phyloP scores from a whole-genome alignment of 805 yeast genomes.

The Barnettozyma populi region DNA sequence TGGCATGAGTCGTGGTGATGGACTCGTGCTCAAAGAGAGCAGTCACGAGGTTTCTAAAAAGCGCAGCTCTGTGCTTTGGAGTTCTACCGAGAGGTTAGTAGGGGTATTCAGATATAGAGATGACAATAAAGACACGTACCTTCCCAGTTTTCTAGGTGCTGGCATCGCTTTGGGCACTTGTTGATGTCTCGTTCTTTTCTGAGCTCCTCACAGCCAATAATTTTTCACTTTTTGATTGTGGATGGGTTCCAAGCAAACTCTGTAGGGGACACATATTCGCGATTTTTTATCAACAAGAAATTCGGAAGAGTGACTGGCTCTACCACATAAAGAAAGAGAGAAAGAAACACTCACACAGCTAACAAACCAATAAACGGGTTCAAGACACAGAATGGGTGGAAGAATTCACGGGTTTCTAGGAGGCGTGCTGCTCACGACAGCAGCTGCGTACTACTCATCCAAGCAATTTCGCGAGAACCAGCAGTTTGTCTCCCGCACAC shows the following conservation, averaged over 20 bases:
- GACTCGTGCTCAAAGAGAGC: slow-evolving; percentile 66
- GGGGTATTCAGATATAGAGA: not conserved
- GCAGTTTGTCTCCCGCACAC: slow-evolving; percentile 38
- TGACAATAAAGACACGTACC: slow-evolving; percentile 8
- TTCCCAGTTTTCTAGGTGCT: slow-evolving; percentile 23
- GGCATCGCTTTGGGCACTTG: slow-evolving; percentile 13
- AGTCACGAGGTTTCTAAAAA: slow-evolving; percentile 60
- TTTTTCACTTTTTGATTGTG: slow-evolving; percentile 1
- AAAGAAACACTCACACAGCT: not conserved
- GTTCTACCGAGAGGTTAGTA: slow-evolving; percentile 17
- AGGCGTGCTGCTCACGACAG: slow-evolving; percentile 55
- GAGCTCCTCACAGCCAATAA: not conserved
- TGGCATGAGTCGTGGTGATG: slow-evolving; percentile 66
- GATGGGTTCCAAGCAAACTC: not conserved
- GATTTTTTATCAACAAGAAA: not conserved
- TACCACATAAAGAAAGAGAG: not conserved
- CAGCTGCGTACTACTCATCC: slow-evolving; percentile 57
- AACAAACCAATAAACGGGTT: not conserved
- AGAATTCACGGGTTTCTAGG: slow-evolving; percentile 52
- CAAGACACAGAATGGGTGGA: slow-evolving; percentile 35
- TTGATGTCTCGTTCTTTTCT: not conserved
- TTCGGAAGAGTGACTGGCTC: not conserved
- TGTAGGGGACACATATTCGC: slow-evolving; percentile 1
- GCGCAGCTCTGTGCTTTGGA: slow-evolving; percentile 31
- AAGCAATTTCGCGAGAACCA: slow-evolving; percentile 47